Evolutionary conservation across 371 early-diverging fungal genomes (phyloP), one percentile per base, ranked within the genome.

Genomic region (Circinella umbellata): DNA sequence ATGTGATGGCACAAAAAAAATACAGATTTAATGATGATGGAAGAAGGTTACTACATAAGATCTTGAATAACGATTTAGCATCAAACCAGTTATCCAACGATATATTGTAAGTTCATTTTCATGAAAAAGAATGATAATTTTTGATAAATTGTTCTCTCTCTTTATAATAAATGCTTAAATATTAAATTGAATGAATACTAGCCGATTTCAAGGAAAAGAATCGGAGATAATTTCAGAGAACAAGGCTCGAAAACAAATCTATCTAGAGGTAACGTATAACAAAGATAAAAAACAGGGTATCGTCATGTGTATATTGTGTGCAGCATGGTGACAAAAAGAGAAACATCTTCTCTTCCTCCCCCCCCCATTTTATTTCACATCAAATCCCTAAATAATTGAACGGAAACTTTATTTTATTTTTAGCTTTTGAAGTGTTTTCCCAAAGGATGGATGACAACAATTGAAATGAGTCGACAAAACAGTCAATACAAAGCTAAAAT

Each of bases 391-490:
- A 27, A 27, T 27, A 27, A 27, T 27, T 27, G 27, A 27, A 27
- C 27, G 27, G 27, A 27, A 27, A 63, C 46, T 1, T 17, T 63
- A 3, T 46, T 17, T 38, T 18, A 39, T 53, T 38, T 35, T 37
- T 73, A 88, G 86, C 66, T 88, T 14, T 36, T 86, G 9, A 69
- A 73, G 0, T 79, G 80, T 15, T 88, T 84, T 70, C 88, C 88
- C 9, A 73, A 75, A 11, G 82, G 82, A 15, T 86, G 86, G 86
- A 85, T 85, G 79, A 78, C 83, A 0, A 79, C 86, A 0, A 80
- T 83, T 18, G 88, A 86, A 36, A 84, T 88, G 66, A 85, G 86
- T 34, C 76, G 86, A 20, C 86, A 86, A 51, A 82, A 86, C 67
- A 88, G 85, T 60, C 79, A 79, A 51, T 78, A 82, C 54, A 88